Conservation (phyloP, 2,329 filamentous ascomycete genomes). For the Dendryphion nanum region DNA sequence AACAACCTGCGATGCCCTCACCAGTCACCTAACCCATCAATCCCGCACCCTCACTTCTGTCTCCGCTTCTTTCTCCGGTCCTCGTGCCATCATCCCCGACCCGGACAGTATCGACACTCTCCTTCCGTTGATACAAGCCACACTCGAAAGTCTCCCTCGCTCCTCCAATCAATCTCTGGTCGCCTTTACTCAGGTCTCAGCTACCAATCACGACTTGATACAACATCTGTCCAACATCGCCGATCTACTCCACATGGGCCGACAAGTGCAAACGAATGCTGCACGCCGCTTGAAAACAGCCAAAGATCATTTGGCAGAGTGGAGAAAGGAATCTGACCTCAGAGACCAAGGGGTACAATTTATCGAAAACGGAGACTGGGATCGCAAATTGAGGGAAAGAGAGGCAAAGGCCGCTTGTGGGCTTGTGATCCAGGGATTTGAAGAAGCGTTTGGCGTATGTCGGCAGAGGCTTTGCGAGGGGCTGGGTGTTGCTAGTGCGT, state of each 20-base stretch:
- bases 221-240: constrained; percentile 81
- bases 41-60: constrained; percentile 73
- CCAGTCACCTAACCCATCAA: constrained; percentile 73
- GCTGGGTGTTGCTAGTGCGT: constrained; percentile 37
- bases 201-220: constrained; percentile 67
- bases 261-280: constrained; percentile 81
- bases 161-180: constrained; percentile 64
- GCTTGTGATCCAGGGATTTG: constrained; percentile 89
- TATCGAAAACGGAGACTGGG: constrained; percentile 81
- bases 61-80: constrained; percentile 69
- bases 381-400: constrained; percentile 69
- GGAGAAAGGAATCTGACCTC: constrained; percentile 77
- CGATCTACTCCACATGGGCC: constrained; percentile 90
- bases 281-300: constrained; percentile 76
- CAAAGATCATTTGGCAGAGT: constrained; percentile 80
- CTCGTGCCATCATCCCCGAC: constrained; percentile 62
- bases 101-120: constrained; percentile 66
- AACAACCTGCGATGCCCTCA: constrained; percentile 71
- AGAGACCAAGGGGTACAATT: constrained; percentile 80
- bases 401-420: constrained; percentile 82
- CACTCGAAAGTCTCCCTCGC: constrained; percentile 67
- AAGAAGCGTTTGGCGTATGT: constrained; percentile 84
- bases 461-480: constrained; percentile 65
- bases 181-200: constrained; percentile 64
- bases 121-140: constrained; percentile 64